Percentiles rank a stretch among this genome's conserved stretches.
phyloP scores from a whole-genome alignment of 495 filamentous ascomycete genomes.

The Penicillium lagena region DNA sequence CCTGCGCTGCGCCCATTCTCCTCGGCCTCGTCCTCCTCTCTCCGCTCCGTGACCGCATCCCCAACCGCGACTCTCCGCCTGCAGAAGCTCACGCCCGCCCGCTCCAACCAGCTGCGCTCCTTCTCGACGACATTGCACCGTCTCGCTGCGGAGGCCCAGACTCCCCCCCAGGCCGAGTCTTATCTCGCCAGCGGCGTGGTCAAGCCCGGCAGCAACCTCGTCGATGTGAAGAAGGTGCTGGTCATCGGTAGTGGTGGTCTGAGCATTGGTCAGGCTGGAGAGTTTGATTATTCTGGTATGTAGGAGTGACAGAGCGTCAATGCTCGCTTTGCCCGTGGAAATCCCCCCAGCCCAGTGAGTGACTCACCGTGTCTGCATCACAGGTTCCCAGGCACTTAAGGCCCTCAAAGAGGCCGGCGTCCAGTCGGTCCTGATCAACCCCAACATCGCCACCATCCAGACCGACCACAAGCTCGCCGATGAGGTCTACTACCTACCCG shows the following conservation, averaged over 20 bases:
- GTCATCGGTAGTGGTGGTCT: constrained; percentile 90
- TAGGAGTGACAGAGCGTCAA: neutral
- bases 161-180: constrained; percentile 76
- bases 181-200: constrained; percentile 84
- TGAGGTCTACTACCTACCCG: constrained; percentile 96
- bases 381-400: constrained; percentile 95
- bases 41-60: constrained; percentile 29
- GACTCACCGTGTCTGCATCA: constrained; percentile 1
- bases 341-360: constrained; percentile 2
- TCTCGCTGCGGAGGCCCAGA: constrained; percentile 42
- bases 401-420: constrained; percentile 94
- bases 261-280: constrained; percentile 93
- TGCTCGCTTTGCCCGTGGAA: neutral
- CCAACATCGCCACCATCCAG: constrained; percentile 98
- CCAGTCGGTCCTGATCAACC: constrained; percentile 92
- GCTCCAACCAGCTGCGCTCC: constrained; percentile 39
- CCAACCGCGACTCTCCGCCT: constrained; percentile 30
- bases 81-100: constrained; percentile 32
- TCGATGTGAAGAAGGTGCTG: constrained; percentile 94
- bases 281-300: constrained; percentile 96
- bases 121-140: constrained; percentile 38
- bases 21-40: constrained; percentile 27
- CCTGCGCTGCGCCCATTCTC: constrained; percentile 34
- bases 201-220: constrained; percentile 59
- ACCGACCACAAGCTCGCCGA: constrained; percentile 96